Evolutionary conservation across 176 grass and related monocot genomes (phyloP).

Genomic region (Carex kokanica): DNA sequence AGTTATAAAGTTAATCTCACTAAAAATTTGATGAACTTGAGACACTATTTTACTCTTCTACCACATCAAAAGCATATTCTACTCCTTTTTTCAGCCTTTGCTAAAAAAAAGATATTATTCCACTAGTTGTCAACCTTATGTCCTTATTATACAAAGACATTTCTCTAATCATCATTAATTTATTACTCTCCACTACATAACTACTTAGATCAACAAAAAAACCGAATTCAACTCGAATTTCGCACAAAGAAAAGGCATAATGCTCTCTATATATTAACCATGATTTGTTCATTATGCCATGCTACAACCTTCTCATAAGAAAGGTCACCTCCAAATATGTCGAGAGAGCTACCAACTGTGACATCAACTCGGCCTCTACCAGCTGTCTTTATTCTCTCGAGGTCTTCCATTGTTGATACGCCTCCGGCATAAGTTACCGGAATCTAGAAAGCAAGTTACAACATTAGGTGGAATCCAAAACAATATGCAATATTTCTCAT

Average conservation of each 20-base stretch:
- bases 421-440: slow-evolving; percentile 79
- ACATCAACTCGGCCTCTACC: slow-evolving; percentile 58
- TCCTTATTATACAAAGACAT: neutral
- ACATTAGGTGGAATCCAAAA: neutral
- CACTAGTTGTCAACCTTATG: too few relatives aligned
- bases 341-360: slow-evolving; percentile 72
- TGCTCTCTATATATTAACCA: slow-evolving; percentile 27
- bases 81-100: neutral
- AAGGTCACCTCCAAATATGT: slow-evolving; percentile 81
- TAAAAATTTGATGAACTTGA: too few relatives aligned
- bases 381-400: slow-evolving; percentile 84
- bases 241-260: neutral
- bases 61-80: neutral
- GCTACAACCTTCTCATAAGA: slow-evolving; percentile 46
- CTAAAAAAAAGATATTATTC: too few relatives aligned
- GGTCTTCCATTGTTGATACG: slow-evolving; percentile 73
- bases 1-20: too few relatives aligned
- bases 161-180: neutral
- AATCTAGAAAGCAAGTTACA: slow-evolving; percentile 42
- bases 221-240: neutral
- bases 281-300: slow-evolving; percentile 77
- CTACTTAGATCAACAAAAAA: neutral
- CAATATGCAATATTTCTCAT: neutral
- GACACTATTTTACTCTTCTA: too few relatives aligned
- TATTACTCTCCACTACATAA: neutral